Base-by-base conservation (phyloP, 768 basidiomycete genomes). In the Russula virescens region DNA sequence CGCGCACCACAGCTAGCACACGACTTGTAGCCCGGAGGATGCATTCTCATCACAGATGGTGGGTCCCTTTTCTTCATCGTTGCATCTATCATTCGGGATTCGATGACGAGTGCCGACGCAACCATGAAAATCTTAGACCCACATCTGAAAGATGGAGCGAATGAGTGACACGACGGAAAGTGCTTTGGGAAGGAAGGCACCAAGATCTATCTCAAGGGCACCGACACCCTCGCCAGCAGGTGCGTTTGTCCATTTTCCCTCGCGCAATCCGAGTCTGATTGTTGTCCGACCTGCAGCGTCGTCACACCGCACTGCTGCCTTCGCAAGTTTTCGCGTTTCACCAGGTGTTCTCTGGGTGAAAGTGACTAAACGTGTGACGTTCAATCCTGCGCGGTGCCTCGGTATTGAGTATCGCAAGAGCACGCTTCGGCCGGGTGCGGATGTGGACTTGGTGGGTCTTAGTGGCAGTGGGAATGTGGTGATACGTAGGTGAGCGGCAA, bases 31-130 rank as follows among this genome's bases (percentile, higher is more conserved):
- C 88, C 88, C 10, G 88, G 93, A 9, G 89, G 92, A 2, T 94
- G 92, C 69, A 85, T 96, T 40, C 79, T 96, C 53, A 87, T 95
- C 62, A 94, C 94, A 0, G 94, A 96, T 74, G 91, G 92, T 94
- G 69, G 63, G 77, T n/a, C n/a, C n/a, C n/a, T 72, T 46, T 10
- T 58, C 19, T 5, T 19, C 18, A 40, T 23, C 2, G 25, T n/a
- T 25, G 40, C 42, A 40, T 18, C 38, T 11, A 16, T 8, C 25
- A 42, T 61, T 10, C 21, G 16, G 26, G 21, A 51, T 35, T 10
- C 25, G 34, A 8, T 40, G 28, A 58, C n/a, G n/a, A n/a, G 46
- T 28, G 25, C 52, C 25, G 38, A 13, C 55, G 52, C 71, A 92
- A 91, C 91, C 10, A 88, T 91, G 85, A 87, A 87, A 69, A 85